These are phyloP conservation scores for Mollisiaceae sp. DNA, from an alignment of 2,329 filamentous ascomycete species.

Conservation along the genomic window DNA sequence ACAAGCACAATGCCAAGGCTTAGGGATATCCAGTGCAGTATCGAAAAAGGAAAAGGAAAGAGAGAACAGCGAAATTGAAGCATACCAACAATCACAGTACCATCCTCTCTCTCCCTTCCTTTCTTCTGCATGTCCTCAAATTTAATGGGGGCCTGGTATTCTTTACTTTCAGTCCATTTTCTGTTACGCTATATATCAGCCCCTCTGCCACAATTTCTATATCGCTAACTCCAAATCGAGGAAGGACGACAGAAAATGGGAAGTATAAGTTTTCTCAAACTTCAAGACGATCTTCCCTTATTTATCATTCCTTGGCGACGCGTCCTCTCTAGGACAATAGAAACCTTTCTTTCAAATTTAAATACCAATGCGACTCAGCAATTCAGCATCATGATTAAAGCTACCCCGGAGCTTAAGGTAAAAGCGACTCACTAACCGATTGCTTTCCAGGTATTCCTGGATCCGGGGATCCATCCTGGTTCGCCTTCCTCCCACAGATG, in stretches of 20 bases:
- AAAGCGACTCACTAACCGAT: slow-evolving; percentile 18
- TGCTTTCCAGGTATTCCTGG: slow-evolving; percentile 22
- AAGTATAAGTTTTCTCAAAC: not conserved
- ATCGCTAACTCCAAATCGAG: not conserved
- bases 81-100: slow-evolving; percentile 35
- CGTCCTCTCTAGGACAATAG: not conserved
- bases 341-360: not conserved
- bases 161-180: slow-evolving; percentile 25
- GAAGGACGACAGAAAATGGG: not conserved
- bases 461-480: slow-evolving; percentile 22
- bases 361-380: no score
- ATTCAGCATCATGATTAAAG: not conserved
- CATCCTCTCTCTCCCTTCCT: slow-evolving; percentile 34
- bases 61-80: slow-evolving; percentile 12
- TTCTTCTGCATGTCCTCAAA: slow-evolving; percentile 36
- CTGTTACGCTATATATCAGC: slow-evolving; percentile 12
- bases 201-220: not conserved
- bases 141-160: slow-evolving; percentile 26
- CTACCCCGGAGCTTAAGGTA: not conserved
- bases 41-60: not conserved
- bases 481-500: no score
- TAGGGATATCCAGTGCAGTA: not conserved
- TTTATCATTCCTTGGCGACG: not conserved
- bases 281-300: not conserved
- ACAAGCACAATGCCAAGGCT: not conserved